A percentile compares a stretch with the other conserved stretches of the same genome.
These are phyloP conservation scores for Rhodotorula sp. DNA, from an alignment of 1,284 basidiomycete genomes.

Conservation along the genomic window DNA sequence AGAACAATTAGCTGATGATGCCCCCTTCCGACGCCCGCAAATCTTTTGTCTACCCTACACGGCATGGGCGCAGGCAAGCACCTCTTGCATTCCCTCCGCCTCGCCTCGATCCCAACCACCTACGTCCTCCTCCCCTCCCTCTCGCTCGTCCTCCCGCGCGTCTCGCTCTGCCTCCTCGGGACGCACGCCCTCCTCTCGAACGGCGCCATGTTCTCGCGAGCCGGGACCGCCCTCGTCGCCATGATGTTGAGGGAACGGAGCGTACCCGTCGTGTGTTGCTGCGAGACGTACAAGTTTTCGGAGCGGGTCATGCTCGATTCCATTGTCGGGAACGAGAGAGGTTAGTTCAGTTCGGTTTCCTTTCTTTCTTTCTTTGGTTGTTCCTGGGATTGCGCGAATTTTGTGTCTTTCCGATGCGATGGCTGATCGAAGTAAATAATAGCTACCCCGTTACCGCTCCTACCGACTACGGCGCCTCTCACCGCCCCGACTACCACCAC, in stretches of 20 bases:
- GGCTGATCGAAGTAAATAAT: no score
- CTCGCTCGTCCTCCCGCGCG: constrained; percentile 72
- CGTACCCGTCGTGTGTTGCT: constrained; percentile 93
- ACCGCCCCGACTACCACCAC: constrained; percentile 7
- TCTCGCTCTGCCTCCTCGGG: constrained; percentile 83
- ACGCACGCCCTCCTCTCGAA: constrained; percentile 93
- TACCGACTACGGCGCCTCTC: background rate
- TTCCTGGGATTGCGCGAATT: background rate
- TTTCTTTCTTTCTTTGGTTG: background rate
- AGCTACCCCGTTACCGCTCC: background rate
- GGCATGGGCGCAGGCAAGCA: constrained; percentile 60
- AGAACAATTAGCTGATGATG: background rate
- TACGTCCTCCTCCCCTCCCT: constrained; percentile 90
- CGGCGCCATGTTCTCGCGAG: constrained; percentile 88
- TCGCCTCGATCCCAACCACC: constrained; percentile 77
- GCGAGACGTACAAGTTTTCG: constrained; percentile 98
- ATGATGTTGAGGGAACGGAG: constrained; percentile 90
- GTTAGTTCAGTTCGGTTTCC: constrained; percentile 53
- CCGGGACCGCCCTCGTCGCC: constrained; percentile 91
- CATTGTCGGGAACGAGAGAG: constrained; percentile 93
- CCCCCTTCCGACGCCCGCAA: no score
- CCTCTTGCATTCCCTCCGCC: constrained; percentile 69
- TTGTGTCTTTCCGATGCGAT: no score
- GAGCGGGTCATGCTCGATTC: constrained; percentile 91
- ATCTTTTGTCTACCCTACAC: no score